phyloP scores from a whole-genome alignment of 305 asterid genomes.

The Ilex paraguariensis region DNA sequence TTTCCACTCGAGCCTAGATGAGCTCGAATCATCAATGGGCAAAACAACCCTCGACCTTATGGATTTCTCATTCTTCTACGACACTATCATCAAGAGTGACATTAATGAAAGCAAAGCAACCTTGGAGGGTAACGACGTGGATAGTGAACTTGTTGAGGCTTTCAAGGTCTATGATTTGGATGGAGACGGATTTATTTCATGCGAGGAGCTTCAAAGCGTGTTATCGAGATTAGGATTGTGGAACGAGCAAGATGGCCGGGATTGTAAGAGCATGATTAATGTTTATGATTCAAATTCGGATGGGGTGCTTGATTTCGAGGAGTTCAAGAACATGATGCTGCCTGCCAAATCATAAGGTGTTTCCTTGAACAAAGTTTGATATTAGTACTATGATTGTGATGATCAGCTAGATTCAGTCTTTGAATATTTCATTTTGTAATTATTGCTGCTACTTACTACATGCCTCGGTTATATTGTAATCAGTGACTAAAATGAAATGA shows the following conservation, averaged over 20 bases:
- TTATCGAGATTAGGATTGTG: slow-evolving; percentile 14
- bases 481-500: no score
- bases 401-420: no score
- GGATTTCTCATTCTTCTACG: slow-evolving; percentile 42
- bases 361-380: no score
- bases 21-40: slow-evolving; percentile 38
- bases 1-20: slow-evolving; percentile 18
- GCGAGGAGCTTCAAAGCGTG: slow-evolving; percentile 12
- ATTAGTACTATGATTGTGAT: no score
- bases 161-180: slow-evolving; percentile 14
- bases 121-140: slow-evolving; percentile 4
- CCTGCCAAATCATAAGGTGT: neutral
- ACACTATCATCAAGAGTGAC: slow-evolving; percentile 16
- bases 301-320: slow-evolving; percentile 36
- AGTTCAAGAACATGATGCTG: slow-evolving; percentile 43
- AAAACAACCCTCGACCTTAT: slow-evolving; percentile 25
- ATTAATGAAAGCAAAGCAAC: neutral
- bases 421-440: no score
- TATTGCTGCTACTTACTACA: no score
- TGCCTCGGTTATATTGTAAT: no score
- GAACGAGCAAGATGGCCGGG: slow-evolving; percentile 6
- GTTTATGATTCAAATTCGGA: slow-evolving; percentile 29
- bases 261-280: slow-evolving; percentile 17
- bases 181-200: slow-evolving; percentile 16
- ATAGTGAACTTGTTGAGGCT: slow-evolving; percentile 8